phyloP scores from a whole-genome alignment of 2,329 filamentous ascomycete species.

The Tetracladium maxilliforme region DNA sequence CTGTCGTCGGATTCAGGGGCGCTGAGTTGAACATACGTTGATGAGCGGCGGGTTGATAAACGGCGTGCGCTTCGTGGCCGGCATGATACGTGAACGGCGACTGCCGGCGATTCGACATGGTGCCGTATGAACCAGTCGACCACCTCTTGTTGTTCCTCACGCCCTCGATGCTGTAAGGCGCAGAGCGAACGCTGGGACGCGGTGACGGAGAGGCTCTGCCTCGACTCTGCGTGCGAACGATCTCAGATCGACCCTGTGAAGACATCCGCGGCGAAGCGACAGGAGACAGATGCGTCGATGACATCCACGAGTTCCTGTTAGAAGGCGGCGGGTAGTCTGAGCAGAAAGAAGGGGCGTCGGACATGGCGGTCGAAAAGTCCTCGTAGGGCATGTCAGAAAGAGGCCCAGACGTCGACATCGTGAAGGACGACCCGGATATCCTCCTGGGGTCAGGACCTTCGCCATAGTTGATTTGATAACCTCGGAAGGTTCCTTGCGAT shows the following conservation, averaged over 20 bases:
- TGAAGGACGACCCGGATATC: constrained; percentile 61
- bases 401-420: constrained; percentile 50
- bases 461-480: constrained; percentile 1
- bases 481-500: neutral
- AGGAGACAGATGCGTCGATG: constrained; percentile 56
- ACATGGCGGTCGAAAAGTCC: constrained; percentile 50
- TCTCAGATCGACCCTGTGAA: constrained; percentile 42
- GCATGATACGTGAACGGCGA: constrained; percentile 50
- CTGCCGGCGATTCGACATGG: constrained; percentile 35
- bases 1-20: constrained; percentile 7
- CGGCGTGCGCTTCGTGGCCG: constrained; percentile 37
- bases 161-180: constrained; percentile 56
- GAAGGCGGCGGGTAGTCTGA: constrained; percentile 54
- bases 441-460: constrained; percentile 33
- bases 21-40: constrained; percentile 29
- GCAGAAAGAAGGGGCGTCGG: constrained; percentile 51
- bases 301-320: constrained; percentile 56
- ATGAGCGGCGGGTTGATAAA: constrained; percentile 37
- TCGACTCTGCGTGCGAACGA: constrained; percentile 49
- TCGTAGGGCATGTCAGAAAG: constrained; percentile 59
- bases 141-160: constrained; percentile 58
- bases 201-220: constrained; percentile 60
- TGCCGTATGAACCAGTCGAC: constrained; percentile 62
- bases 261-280: constrained; percentile 57
- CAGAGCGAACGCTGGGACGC: constrained; percentile 49